phyloP scores from a whole-genome alignment of 768 basidiomycete genomes.

The Rhizopogon vinicolor region DNA sequence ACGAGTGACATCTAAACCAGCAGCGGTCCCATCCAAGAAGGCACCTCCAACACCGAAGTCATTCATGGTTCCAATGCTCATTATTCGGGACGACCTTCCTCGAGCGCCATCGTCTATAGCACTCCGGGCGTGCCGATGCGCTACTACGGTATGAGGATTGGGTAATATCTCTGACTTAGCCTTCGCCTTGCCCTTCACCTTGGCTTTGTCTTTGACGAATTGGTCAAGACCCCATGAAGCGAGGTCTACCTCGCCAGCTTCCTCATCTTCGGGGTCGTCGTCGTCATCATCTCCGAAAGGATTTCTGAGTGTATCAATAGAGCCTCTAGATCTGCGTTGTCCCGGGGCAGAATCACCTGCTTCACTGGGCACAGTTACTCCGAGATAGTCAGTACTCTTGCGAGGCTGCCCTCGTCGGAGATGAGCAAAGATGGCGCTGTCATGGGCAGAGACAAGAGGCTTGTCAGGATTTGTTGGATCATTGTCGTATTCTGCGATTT shows the following conservation, averaged over 20 bases:
- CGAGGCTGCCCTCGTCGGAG: conserved; percentile 50
- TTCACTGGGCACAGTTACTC: conserved; percentile 64
- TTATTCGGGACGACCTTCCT: conserved; percentile 48
- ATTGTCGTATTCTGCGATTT: conserved; percentile 78
- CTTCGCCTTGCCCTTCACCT: conserved; percentile 38
- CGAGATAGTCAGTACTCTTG: conserved; percentile 60
- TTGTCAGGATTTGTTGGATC: conserved; percentile 64
- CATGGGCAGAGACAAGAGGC: conserved; percentile 63
- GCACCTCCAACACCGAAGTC: conserved; percentile 44
- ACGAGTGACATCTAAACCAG: conserved; percentile 29
- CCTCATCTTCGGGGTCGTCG: conserved; percentile 44
- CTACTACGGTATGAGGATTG: conserved; percentile 38
- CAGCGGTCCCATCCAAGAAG: conserved; percentile 34
- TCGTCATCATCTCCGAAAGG: conserved; percentile 67
- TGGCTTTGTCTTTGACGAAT: conserved; percentile 65
- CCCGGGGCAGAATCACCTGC: conserved; percentile 46
- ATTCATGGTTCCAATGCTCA: conserved; percentile 64
- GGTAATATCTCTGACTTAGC: conserved; percentile 36
- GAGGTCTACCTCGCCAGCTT: conserved; percentile 69
- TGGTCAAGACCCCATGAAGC: conserved; percentile 82
- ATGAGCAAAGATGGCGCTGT: conserved; percentile 85
- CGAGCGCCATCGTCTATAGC: conserved; percentile 36
- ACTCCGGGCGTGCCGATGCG: conserved; percentile 38
- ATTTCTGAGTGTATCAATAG: conserved; percentile 63
- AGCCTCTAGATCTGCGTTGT: conserved; percentile 47